Conservation (phyloP, 1,284 basidiomycete genomes). For the Athelia sp. region DNA sequence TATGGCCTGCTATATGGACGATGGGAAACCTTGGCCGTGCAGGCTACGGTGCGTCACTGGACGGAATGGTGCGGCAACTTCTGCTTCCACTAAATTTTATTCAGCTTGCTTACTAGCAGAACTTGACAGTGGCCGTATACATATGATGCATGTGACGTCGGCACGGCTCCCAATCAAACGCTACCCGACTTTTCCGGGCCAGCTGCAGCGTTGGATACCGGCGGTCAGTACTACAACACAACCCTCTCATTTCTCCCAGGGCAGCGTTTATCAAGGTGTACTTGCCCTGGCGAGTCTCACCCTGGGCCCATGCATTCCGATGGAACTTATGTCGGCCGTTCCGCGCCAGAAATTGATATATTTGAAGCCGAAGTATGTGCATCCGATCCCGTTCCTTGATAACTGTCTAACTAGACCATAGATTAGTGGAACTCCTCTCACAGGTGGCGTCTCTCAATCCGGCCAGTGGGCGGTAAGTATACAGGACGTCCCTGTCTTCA, state of each 20-base stretch:
- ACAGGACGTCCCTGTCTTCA: slow-evolving; percentile 20
- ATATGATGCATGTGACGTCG: slow-evolving; percentile 72
- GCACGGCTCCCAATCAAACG: slow-evolving; percentile 59
- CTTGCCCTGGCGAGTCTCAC: slow-evolving; percentile 63
- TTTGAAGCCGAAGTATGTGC: slow-evolving; percentile 58
- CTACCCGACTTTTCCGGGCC: slow-evolving; percentile 20
- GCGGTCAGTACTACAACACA: slow-evolving; percentile 34
- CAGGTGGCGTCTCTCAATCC: slow-evolving; percentile 59
- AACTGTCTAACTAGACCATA: slow-evolving; percentile 16
- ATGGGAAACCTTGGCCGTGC: slow-evolving; percentile 61
- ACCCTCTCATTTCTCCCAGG: slow-evolving; percentile 61
- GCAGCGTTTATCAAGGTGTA: slow-evolving; percentile 73
- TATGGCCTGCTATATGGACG: slow-evolving; percentile 71
- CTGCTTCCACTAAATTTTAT: neutral
- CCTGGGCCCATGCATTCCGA: slow-evolving; percentile 64
- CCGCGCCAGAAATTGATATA: slow-evolving; percentile 76
- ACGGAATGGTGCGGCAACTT: slow-evolving; percentile 35
- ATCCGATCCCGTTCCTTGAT: slow-evolving; percentile 23
- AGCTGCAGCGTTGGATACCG: slow-evolving; percentile 38
- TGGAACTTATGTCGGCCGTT: slow-evolving; percentile 65
- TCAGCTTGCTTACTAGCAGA: slow-evolving; percentile 8
- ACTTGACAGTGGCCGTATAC: slow-evolving; percentile 65
- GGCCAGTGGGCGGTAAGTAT: slow-evolving; percentile 51
- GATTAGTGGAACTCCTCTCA: slow-evolving; percentile 38
- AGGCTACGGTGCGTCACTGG: slow-evolving; percentile 44